These are phyloP conservation scores for Flaveria brownii DNA, from an alignment of 129 eudicot species.

Conservation along the genomic window DNA sequence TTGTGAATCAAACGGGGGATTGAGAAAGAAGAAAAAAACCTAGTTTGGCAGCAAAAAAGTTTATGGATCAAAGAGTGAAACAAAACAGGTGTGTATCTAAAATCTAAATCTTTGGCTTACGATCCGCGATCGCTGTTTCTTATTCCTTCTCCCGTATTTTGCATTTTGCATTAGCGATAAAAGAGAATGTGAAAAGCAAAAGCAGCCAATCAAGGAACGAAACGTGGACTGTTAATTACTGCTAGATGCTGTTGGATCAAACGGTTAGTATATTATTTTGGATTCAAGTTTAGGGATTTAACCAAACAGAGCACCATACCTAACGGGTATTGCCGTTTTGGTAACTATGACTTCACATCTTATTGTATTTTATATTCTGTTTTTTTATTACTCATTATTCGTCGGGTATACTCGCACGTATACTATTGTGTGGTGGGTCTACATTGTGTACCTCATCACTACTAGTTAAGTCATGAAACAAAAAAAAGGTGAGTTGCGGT, in stretches of 20 bases:
- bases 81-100: background rate
- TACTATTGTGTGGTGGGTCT: too few relatives aligned
- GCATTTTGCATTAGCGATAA: slow-evolving; percentile 14
- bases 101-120: slow-evolving; percentile 16
- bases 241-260: slow-evolving; percentile 2
- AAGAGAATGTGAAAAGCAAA: slow-evolving; percentile 4
- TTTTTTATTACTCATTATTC: too few relatives aligned
- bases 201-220: slow-evolving; percentile 16
- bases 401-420: too few relatives aligned
- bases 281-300: background rate
- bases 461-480: too few relatives aligned
- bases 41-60: background rate
- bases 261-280: background rate
- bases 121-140: slow-evolving; percentile 31
- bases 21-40: slow-evolving; percentile 11
- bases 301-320: too few relatives aligned
- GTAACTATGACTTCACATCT: too few relatives aligned
- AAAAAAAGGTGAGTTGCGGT: too few relatives aligned
- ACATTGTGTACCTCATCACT: too few relatives aligned
- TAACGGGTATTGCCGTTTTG: too few relatives aligned
- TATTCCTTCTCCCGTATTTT: slow-evolving; percentile 28
- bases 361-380: too few relatives aligned
- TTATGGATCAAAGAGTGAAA: slow-evolving; percentile 10
- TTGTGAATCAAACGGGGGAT: slow-evolving; percentile 10
- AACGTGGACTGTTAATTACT: slow-evolving; percentile 26